These are phyloP conservation scores for Monocercomonoides exilis DNA, from an alignment of 78 protist genomes.

Conservation along the genomic window DNA sequence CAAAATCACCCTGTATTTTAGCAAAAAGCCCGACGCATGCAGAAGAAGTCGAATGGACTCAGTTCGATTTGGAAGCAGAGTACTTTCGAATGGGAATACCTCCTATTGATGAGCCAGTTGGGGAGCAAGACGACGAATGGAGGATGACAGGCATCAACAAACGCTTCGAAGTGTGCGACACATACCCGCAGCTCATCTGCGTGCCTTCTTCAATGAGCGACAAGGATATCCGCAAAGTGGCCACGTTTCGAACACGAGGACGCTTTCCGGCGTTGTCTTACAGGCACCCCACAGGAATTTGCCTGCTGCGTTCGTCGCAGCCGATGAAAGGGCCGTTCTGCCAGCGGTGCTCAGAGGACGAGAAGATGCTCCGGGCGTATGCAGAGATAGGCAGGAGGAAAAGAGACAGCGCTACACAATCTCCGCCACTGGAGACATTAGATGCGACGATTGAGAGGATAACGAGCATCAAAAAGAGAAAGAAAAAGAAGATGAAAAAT, in stretches of 20 bases:
- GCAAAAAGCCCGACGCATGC: neutral
- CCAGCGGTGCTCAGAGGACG: neutral
- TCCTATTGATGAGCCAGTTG: neutral
- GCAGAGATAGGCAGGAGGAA: too few relatives aligned
- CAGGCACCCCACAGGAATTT: slow-evolving; percentile 27
- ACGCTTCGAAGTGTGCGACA: slow-evolving; percentile 46
- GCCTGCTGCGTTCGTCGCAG: neutral
- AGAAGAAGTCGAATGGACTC: neutral
- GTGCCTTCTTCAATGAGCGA: slow-evolving; percentile 50
- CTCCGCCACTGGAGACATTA: too few relatives aligned
- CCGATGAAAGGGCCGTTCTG: neutral
- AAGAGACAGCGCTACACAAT: too few relatives aligned
- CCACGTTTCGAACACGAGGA: slow-evolving; percentile 46
- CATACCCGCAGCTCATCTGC: slow-evolving; percentile 54
- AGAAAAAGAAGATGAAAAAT: too few relatives aligned
- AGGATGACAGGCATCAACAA: slow-evolving; percentile 37
- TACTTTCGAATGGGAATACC: neutral
- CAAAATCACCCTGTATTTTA: too few relatives aligned
- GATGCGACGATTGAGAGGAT: too few relatives aligned
- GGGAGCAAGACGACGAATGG: too few relatives aligned
- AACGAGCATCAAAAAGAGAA: too few relatives aligned
- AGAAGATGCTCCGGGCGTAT: neutral
- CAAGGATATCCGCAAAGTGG: slow-evolving; percentile 18
- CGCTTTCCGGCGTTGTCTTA: slow-evolving; percentile 62
- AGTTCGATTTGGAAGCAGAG: neutral